Percentiles rank a stretch among this genome's conserved stretches.
These are phyloP conservation scores for Ziziphus jujuba DNA, from an alignment of 306 rosid species.

Conservation along the genomic window DNA sequence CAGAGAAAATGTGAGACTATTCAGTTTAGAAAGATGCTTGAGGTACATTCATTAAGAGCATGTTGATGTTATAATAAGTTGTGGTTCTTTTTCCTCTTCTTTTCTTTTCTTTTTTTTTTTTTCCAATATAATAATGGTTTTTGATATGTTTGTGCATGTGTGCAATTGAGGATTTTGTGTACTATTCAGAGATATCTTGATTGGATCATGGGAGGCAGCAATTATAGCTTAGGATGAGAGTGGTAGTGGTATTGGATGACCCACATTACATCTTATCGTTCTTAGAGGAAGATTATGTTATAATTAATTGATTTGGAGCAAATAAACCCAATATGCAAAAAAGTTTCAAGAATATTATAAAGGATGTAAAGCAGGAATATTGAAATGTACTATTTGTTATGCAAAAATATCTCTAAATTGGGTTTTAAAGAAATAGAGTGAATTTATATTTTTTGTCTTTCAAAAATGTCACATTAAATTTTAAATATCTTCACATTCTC, in stretches of 20 bases:
- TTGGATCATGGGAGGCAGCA: constrained; percentile 58
- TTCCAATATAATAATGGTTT: background rate
- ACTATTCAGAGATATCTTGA: constrained; percentile 23
- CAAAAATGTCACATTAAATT: too few species aligned
- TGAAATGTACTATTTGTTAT: background rate
- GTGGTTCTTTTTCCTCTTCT: background rate
- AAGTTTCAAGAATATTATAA: background rate
- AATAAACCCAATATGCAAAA: too few species aligned
- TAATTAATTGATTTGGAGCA: too few species aligned
- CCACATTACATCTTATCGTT: background rate
- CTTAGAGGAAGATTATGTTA: too few species aligned
- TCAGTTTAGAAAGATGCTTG: background rate
- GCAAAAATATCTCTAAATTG: too few species aligned
- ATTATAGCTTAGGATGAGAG: constrained; percentile 37
- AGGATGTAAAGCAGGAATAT: background rate
- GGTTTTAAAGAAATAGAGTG: too few species aligned
- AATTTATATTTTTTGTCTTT: too few species aligned
- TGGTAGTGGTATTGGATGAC: background rate
- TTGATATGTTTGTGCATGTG: constrained; percentile 23
- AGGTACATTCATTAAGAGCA: background rate
- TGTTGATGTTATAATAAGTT: background rate
- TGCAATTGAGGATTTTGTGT: constrained; percentile 37
- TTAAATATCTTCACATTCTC: too few species aligned
- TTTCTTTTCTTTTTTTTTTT: background rate
- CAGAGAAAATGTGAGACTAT: background rate